Percentiles rank a stretch among this genome's conserved stretches.
Evolutionary conservation across 108 stramenopile species (phyloP).

Genomic region (Cyclostephanos invisitatus): DNA sequence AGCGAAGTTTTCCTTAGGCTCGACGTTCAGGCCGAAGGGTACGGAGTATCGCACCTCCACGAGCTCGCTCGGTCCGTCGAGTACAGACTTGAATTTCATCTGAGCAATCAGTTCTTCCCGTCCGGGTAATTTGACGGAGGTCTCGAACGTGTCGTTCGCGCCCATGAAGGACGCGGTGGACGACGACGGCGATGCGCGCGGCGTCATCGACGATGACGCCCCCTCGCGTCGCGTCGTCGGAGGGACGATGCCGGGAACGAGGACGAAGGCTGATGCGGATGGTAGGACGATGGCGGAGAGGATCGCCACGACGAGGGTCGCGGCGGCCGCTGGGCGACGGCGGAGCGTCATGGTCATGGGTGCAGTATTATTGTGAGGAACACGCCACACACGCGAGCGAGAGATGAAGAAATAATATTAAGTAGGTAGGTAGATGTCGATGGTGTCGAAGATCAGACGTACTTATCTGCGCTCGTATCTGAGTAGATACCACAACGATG

Average conservation of each 20-base stretch:
- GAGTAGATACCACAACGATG: too few relatives aligned
- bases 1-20: slow-evolving; percentile 62
- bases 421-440: too few relatives aligned
- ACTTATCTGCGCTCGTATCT: too few relatives aligned
- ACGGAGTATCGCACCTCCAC: slow-evolving; percentile 72
- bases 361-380: too few relatives aligned
- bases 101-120: slow-evolving; percentile 53
- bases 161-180: slow-evolving; percentile 11
- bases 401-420: too few relatives aligned
- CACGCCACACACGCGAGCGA: too few relatives aligned
- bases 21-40: slow-evolving; percentile 81
- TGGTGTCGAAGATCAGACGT: too few relatives aligned
- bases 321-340: not conserved
- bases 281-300: slow-evolving; percentile 5
- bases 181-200: slow-evolving; percentile 6
- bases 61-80: slow-evolving; percentile 65
- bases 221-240: not conserved
- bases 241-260: not conserved
- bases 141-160: slow-evolving; percentile 43
- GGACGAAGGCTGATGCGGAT: slow-evolving; percentile 1
- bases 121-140: slow-evolving; percentile 60
- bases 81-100: slow-evolving; percentile 59
- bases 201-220: not conserved
- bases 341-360: not conserved
- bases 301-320: not conserved